phyloP scores from a whole-genome alignment of 106 monocot species.

The Agapanthus africanus region DNA sequence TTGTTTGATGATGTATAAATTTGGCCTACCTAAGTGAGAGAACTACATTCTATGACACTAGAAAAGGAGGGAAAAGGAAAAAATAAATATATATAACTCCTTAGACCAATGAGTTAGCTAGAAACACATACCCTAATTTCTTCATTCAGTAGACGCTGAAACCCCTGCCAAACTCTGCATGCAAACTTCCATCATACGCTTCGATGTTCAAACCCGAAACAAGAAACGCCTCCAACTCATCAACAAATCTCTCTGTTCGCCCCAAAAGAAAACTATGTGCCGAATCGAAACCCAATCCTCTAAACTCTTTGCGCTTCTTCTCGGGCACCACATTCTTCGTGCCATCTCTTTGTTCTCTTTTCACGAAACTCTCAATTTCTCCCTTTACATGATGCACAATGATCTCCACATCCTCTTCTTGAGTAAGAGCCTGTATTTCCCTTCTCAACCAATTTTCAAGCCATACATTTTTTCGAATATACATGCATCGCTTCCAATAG shows the following conservation, averaged over 20 bases:
- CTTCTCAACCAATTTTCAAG: slow-evolving; percentile 60
- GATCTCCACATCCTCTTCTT: slow-evolving; percentile 75
- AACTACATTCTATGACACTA: no score
- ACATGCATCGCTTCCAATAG: slow-evolving; percentile 53
- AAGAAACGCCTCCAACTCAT: slow-evolving; percentile 73
- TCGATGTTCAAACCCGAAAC: slow-evolving; percentile 63
- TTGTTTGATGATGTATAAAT: no score
- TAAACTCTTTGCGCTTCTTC: slow-evolving; percentile 48
- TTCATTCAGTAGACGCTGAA: no score
- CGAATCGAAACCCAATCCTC: slow-evolving; percentile 45
- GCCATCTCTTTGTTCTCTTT: slow-evolving; percentile 31
- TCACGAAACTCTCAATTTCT: slow-evolving; percentile 54
- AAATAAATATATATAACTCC: no score
- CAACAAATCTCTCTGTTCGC: slow-evolving; percentile 42
- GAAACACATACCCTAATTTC: no score
- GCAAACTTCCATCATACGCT: slow-evolving; percentile 71
- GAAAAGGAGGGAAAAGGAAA: no score
- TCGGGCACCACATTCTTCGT: slow-evolving; percentile 17
- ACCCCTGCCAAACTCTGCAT: slow-evolving; percentile 28
- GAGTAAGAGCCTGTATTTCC: slow-evolving; percentile 59
- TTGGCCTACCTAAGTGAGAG: no score
- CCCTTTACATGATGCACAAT: slow-evolving; percentile 81
- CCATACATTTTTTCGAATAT: slow-evolving; percentile 48
- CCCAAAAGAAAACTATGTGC: slow-evolving; percentile 47
- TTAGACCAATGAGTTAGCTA: no score